A percentile compares a stretch with the other conserved stretches of the same genome.
These are phyloP conservation scores for Pleomassaria siparia DNA, from an alignment of 2,329 filamentous ascomycete genomes.

Conservation along the genomic window DNA sequence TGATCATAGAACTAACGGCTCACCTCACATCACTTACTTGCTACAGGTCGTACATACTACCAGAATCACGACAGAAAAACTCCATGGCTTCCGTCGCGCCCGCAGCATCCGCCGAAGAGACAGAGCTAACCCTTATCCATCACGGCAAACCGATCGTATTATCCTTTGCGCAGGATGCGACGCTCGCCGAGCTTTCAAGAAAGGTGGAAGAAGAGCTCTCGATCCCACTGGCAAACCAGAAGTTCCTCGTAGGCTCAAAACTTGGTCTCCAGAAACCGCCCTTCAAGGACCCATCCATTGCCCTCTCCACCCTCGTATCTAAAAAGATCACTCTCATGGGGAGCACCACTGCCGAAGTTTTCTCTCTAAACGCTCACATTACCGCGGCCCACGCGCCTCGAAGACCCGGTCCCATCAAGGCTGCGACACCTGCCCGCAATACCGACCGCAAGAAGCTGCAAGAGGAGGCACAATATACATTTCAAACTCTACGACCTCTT, in stretches of 20 bases:
- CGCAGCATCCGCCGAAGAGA: conserved; percentile 16
- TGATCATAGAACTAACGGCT: conserved; percentile 25
- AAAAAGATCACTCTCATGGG: conserved; percentile 69
- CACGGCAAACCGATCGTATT: conserved; percentile 56
- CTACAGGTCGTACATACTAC: conserved; percentile 6
- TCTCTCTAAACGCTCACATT: conserved; percentile 50
- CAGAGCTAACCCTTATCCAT: conserved; percentile 54
- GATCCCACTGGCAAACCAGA: conserved; percentile 66
- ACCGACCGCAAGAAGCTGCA: conserved; percentile 51
- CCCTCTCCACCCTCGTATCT: conserved; percentile 52
- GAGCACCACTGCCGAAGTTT: conserved; percentile 62
- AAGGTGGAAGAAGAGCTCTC: conserved; percentile 59
- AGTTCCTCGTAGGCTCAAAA: conserved; percentile 66
- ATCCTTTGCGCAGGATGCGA: conserved; percentile 52
- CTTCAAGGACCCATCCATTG: conserved; percentile 60
- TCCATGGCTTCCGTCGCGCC: conserved; percentile 16
- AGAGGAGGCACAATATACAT: conserved; percentile 74
- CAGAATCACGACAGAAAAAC: conserved; percentile 5
- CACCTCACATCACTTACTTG: conserved; percentile 17
- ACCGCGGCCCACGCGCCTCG: conserved; percentile 44
- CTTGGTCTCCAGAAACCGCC: conserved; percentile 65
- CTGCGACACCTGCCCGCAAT: conserved; percentile 42
- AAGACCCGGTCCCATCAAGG: conserved; percentile 43
- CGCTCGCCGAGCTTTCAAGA: conserved; percentile 60
- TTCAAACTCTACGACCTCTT: conserved; percentile 74